phyloP scores from a whole-genome alignment of 768 basidiomycete species.

The Zangia roseola region DNA sequence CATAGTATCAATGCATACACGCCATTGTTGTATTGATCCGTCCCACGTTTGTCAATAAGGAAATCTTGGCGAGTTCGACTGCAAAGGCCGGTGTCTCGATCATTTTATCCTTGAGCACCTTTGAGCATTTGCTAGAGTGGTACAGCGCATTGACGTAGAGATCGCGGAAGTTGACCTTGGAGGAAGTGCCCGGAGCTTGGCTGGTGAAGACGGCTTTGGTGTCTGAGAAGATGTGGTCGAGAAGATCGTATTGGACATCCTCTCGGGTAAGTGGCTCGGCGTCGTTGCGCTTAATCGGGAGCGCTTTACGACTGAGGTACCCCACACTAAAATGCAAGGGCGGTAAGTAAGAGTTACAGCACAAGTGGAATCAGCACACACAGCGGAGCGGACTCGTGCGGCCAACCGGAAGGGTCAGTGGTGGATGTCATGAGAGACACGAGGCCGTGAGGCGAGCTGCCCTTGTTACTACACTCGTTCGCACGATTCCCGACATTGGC shows the following conservation, averaged over 20 bases:
- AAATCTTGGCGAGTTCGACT: conserved; percentile 78
- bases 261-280: conserved; percentile 80
- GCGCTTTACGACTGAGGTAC: conserved; percentile 58
- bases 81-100: conserved; percentile 75
- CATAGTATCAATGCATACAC: conserved; percentile 45
- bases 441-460: conserved; percentile 33
- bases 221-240: conserved; percentile 77
- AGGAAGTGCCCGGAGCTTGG: conserved; percentile 46
- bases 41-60: conserved; percentile 84
- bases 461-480: conserved; percentile 25
- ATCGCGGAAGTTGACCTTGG: conserved; percentile 72
- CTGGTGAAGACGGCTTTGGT: conserved; percentile 67
- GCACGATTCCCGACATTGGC: conserved; percentile 27
- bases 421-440: conserved; percentile 47
- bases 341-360: conserved; percentile 11
- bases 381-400: conserved; percentile 53
- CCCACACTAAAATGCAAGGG: conserved; percentile 42
- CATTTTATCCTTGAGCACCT: conserved; percentile 88
- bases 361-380: conserved; percentile 32
- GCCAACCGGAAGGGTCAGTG: conserved; percentile 41
- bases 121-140: conserved; percentile 81
- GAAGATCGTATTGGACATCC: conserved; percentile 86
- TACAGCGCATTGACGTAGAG: conserved; percentile 82
- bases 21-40: conserved; percentile 93
- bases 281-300: conserved; percentile 80